phyloP scores from a whole-genome alignment of 2,329 filamentous ascomycete species.

The Penicillium capsulatum region DNA sequence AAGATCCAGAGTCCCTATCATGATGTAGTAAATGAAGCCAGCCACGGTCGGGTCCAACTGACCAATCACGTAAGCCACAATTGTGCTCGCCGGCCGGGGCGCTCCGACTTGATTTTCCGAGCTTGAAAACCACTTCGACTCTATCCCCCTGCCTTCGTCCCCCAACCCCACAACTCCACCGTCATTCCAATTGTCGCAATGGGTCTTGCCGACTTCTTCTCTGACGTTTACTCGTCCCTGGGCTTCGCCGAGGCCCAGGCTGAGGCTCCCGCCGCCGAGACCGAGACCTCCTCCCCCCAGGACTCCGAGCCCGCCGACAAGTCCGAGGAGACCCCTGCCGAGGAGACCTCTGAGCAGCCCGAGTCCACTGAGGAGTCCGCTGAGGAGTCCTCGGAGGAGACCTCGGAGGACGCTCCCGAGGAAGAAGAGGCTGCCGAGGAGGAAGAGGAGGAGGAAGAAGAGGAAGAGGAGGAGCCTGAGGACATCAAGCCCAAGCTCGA shows the following conservation, averaged over 20 bases:
- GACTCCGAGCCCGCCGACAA: slow-evolving; percentile 42
- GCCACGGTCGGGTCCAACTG: slow-evolving; percentile 7
- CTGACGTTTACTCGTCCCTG: slow-evolving; percentile 62
- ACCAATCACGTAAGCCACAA: slow-evolving; percentile 43
- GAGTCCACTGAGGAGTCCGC: slow-evolving; percentile 39
- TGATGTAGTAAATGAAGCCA: no score
- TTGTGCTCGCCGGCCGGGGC: slow-evolving; percentile 38
- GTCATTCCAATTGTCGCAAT: slow-evolving; percentile 46
- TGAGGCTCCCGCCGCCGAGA: slow-evolving; percentile 55
- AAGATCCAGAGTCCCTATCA: no score
- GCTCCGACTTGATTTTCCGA: slow-evolving; percentile 41
- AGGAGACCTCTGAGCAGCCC: slow-evolving; percentile 30
- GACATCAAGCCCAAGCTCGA: slow-evolving; percentile 86
- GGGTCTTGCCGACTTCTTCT: slow-evolving; percentile 62
- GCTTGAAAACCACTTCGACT: slow-evolving; percentile 36
- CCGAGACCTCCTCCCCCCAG: slow-evolving; percentile 47
- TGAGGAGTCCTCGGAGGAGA: slow-evolving; percentile 50
- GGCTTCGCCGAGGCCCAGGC: slow-evolving; percentile 57
- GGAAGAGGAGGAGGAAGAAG: slow-evolving; percentile 72
- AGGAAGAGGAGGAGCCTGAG: slow-evolving; percentile 74
- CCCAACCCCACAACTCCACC: slow-evolving; percentile 19
- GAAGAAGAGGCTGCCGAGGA: slow-evolving; percentile 52
- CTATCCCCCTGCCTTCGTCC: slow-evolving; percentile 27
- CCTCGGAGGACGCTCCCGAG: slow-evolving; percentile 51
- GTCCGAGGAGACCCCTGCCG: slow-evolving; percentile 27